Evolutionary conservation across 352 stramenopile species (phyloP), one percentile per base, ranked within the genome.

Genomic region (Pythium myriotylum): DNA sequence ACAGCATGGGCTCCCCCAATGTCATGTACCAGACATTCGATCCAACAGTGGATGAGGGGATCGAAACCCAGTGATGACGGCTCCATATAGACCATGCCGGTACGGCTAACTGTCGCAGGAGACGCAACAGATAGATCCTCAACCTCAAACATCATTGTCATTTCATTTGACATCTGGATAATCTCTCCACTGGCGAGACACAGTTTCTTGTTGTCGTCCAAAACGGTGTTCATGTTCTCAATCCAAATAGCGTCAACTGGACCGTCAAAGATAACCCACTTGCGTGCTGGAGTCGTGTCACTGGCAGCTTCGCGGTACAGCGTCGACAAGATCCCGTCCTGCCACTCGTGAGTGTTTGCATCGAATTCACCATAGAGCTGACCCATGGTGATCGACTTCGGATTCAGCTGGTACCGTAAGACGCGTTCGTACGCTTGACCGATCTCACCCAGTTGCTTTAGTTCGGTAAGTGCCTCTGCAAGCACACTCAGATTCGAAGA

Each of bases 61-160:
- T 97, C 91, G 54, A 95, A 96, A 3, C 95, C 95, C 0, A 98
- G 74, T 3, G 89, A 94, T 13, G 86, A 92, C 0, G 92, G 92
- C 59, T 98, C 94, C 89, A 98, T 98, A 76, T 98, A 98, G 24
- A 98, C 94, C 91, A 98, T 98, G 32, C 95, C 95, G 9, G 92
- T 97, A 29, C 95, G 79, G 59, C 79, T 96, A 20, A 98, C 95
- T 0, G 95, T 98, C 13, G 95, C 95, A 0, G 95, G 95, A 1
- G 89, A 97, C 16, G 95, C 95, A 14, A 98, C 95, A 0, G 87
- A 94, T 2, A 98, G 68, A 62, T 98, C 95, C 67, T 98, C 92
- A 7, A 97, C 91, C 61, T 98, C 95, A 50, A 98, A 98, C 89
- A 98, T 98, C 92, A 98, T 98, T 0, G 92, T 97, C 95, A 98